Percentiles rank a stretch among this genome's conserved stretches.
phyloP scores from a whole-genome alignment of 257 asterid genomes.

The Gentiana macrophylla region DNA sequence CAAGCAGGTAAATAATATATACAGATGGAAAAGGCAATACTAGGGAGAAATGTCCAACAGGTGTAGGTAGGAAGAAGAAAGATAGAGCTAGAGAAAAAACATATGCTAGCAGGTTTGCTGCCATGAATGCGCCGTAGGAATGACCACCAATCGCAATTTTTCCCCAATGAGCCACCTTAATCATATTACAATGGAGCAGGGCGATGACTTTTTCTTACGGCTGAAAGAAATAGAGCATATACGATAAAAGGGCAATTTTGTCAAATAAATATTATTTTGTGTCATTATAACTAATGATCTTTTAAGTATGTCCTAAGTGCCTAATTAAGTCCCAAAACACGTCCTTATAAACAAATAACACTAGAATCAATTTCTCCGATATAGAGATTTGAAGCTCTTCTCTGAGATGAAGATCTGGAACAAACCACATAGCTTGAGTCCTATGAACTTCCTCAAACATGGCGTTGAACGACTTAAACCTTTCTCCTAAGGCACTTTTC shows the following conservation, averaged over 20 bases:
- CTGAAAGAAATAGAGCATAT: too few relatives aligned
- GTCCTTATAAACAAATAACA: too few relatives aligned
- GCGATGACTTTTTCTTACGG: too few relatives aligned
- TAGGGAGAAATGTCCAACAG: too few relatives aligned
- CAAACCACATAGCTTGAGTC: slow-evolving; percentile 75
- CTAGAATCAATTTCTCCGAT: slow-evolving; percentile 63
- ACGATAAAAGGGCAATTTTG: too few relatives aligned
- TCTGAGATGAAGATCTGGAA: slow-evolving; percentile 78
- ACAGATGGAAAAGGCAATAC: too few relatives aligned
- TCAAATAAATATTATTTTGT: too few relatives aligned
- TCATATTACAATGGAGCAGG: background rate
- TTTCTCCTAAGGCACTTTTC: slow-evolving; percentile 66
- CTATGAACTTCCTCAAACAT: slow-evolving; percentile 87
- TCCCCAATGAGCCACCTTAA: slow-evolving; percentile 87
- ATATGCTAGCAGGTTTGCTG: slow-evolving; percentile 95
- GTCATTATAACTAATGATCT: too few relatives aligned
- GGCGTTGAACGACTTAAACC: slow-evolving; percentile 79
- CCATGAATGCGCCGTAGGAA: slow-evolving; percentile 98
- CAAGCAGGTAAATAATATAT: too few relatives aligned
- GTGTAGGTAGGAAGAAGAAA: too few relatives aligned
- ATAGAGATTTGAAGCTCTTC: slow-evolving; percentile 88
- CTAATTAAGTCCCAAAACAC: too few relatives aligned
- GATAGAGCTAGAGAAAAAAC: slow-evolving; percentile 5
- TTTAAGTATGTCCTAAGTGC: too few relatives aligned
- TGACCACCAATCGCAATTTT: slow-evolving; percentile 96